Conservation (phyloP, 2,329 filamentous ascomycete genomes). For the Paecilomyces dactylethromorphus region DNA sequence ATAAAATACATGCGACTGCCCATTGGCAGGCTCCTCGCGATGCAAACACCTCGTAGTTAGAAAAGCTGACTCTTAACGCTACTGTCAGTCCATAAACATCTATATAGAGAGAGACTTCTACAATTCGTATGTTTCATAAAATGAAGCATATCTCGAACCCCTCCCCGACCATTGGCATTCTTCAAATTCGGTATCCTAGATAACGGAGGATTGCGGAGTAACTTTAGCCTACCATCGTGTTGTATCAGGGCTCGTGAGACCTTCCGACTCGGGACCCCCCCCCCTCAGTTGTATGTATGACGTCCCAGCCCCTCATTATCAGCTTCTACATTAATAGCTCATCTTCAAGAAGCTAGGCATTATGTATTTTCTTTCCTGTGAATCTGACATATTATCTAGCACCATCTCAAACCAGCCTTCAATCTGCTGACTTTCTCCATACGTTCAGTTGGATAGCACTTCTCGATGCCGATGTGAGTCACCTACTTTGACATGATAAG, state of each 20-base stretch:
- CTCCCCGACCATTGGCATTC: no score
- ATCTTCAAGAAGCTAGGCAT: neutral
- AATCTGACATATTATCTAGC: neutral
- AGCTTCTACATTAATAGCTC: neutral
- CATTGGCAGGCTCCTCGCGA: neutral
- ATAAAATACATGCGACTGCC: neutral
- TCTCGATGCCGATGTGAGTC: constrained; percentile 21
- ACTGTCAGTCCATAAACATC: neutral
- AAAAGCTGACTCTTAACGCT: neutral
- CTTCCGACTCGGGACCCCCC: neutral
- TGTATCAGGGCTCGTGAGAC: neutral
- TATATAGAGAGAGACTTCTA: neutral
- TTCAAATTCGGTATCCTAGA: neutral
- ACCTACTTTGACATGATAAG: neutral
- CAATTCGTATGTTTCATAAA: neutral
- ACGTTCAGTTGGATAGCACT: neutral
- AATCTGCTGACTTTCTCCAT: neutral
- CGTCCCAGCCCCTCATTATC: constrained; percentile 1
- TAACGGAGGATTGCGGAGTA: neutral
- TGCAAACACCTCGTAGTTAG: neutral
- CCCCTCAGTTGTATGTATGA: constrained; percentile 7
- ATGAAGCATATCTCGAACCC: neutral
- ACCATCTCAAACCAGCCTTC: no score
- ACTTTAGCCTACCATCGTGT: neutral
- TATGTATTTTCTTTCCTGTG: neutral